These are phyloP conservation scores for Polyporus tsugae DNA, from an alignment of 1,284 basidiomycete species.

Conservation along the genomic window DNA sequence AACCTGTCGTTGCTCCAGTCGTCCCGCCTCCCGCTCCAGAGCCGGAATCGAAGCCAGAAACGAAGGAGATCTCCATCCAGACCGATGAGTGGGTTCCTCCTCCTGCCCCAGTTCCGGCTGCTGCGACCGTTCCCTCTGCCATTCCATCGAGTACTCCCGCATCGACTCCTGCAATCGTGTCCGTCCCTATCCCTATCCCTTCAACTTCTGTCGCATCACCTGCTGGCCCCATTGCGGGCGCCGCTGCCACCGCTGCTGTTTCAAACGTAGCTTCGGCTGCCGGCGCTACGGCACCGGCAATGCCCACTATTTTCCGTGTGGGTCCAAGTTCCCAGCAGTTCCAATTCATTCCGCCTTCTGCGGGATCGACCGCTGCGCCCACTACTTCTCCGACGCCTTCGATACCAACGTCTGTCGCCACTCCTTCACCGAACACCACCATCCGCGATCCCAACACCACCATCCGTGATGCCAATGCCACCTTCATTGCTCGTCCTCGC, in stretches of 20 bases:
- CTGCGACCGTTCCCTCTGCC: slow-evolving; percentile 29
- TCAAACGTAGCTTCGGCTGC: slow-evolving; percentile 25
- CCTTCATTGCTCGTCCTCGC: slow-evolving; percentile 50
- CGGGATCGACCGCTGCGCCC: slow-evolving; percentile 41
- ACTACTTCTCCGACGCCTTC: slow-evolving; percentile 11
- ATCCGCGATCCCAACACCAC: slow-evolving; percentile 57
- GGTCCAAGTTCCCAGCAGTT: slow-evolving; percentile 72
- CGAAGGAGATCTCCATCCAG: slow-evolving; percentile 78
- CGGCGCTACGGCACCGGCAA: slow-evolving; percentile 23
- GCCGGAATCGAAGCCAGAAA: slow-evolving; percentile 59
- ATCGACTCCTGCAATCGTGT: slow-evolving; percentile 23
- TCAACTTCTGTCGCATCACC: slow-evolving; percentile 27
- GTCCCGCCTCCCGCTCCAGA: slow-evolving; percentile 21
- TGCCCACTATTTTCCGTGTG: slow-evolving; percentile 48
- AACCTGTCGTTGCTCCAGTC: slow-evolving; percentile 14
- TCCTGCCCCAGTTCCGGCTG: slow-evolving; percentile 43
- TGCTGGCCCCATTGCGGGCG: slow-evolving; percentile 22
- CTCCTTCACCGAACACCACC: slow-evolving; percentile 51
- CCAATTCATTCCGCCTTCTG: slow-evolving; percentile 71
- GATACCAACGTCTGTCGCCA: slow-evolving; percentile 37
- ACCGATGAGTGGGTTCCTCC: slow-evolving; percentile 76
- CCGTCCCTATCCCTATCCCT: slow-evolving; percentile 25
- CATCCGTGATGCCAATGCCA: slow-evolving; percentile 55
- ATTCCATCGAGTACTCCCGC: slow-evolving; percentile 22
- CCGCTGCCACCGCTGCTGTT: slow-evolving; percentile 29